Evolutionary conservation across 2,329 filamentous ascomycete genomes (phyloP), one percentile per base, ranked within the genome.

Genomic region (Claviceps pazoutovae): DNA sequence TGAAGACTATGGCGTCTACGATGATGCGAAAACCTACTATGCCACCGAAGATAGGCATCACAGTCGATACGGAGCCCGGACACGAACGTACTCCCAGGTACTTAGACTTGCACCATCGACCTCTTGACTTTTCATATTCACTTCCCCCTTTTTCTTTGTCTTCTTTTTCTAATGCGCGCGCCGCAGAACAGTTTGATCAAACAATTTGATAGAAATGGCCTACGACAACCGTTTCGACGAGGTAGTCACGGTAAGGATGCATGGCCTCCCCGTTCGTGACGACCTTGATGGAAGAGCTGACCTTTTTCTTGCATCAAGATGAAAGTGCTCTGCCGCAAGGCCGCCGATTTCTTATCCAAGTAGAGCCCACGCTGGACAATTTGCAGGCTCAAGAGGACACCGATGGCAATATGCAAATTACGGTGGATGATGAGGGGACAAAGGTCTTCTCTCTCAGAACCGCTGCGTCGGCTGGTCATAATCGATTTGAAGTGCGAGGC

Each of bases 401-500:
- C 34, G 90, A 98, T 68, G 75, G 80, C 52, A 96, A 98, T 68
- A 87, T 88, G 75, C 90, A 97, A 68, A 98, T 98, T 66, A 98
- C 93, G 34, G 95, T 97, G 60, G 93, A 97, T 64, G 93, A 98
- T 69, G 79, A 80, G 57, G 93, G 93, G 0, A 91, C 93, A 48
- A 98, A 97, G 77, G 84, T 88, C 46, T 77, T 96, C 51, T 84
- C 86, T 39, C 73, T 97, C 39, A 86, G 88, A 57, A 96, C 91
- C 3, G 85, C 86, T 30, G 84, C 80, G 21, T 96, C 90, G 38
- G 88, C 86, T 59, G 91, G 90, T 43, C 81, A 86, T 71, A 91
- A 90, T 62, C 82, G 83, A 56, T 89, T 91, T 67, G 90, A 97
- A 64, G 80, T 98, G 56, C 86, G 91, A 57, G 93, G 93, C 61